Conservation (phyloP, 129 eudicot species). For the Kitagawia praeruptora region DNA sequence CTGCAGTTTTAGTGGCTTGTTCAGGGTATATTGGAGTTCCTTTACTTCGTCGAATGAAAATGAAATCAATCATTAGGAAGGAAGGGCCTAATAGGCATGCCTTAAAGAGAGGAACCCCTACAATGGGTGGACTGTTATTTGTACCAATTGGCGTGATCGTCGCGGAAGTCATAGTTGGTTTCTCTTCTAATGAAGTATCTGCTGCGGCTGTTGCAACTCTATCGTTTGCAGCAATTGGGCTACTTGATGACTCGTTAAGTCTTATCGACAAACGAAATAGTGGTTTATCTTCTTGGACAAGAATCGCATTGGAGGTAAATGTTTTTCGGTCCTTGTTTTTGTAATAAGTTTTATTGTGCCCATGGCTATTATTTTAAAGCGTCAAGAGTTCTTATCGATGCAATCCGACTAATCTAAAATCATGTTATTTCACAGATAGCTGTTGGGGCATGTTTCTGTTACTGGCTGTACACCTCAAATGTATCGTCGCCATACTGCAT, state of each 20-base stretch:
- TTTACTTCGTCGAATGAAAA: constrained; percentile 52
- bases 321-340: background rate
- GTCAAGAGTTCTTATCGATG: background rate
- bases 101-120: constrained; percentile 65
- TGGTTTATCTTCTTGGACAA: constrained; percentile 47
- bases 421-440: constrained; percentile 51
- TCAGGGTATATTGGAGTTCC: constrained; percentile 85
- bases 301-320: constrained; percentile 66
- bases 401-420: background rate
- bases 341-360: background rate
- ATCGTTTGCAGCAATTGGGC: constrained; percentile 74
- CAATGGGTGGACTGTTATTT: constrained; percentile 88
- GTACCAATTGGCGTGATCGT: constrained; percentile 72
- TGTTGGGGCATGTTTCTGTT: constrained; percentile 66
- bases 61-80: constrained; percentile 39
- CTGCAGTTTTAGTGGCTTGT: constrained; percentile 50
- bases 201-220: constrained; percentile 60
- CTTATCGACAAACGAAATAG: constrained; percentile 29
- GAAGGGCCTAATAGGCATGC: constrained; percentile 45
- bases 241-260: constrained; percentile 56
- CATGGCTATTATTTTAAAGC: background rate
- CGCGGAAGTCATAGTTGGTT: constrained; percentile 61
- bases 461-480: constrained; percentile 58
- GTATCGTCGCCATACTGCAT: constrained; percentile 93
- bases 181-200: constrained; percentile 70